Percentiles rank a stretch among this genome's conserved stretches.
Evolutionary conservation across 23 red algal species (phyloP).

Genomic region (Pyropia haitanensis): DNA sequence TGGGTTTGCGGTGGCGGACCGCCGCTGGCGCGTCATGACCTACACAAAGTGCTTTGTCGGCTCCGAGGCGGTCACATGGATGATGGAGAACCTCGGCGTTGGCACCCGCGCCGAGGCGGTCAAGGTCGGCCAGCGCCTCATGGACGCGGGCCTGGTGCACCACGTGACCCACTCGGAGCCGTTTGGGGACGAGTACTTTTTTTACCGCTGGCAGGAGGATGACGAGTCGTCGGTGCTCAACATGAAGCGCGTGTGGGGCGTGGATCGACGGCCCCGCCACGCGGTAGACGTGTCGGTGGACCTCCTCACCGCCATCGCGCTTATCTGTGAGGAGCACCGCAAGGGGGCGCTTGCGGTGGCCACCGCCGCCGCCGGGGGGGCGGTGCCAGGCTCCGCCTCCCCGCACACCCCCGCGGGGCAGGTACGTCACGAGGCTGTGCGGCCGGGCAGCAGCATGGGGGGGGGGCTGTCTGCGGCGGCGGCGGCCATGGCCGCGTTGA

Average conservation of each 20-base stretch:
- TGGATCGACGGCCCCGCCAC: constrained; percentile 32
- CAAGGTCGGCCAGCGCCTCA: constrained; percentile 65
- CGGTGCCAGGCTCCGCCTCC: too few relatives aligned
- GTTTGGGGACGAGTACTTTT: constrained; percentile 79
- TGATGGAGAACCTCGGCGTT: constrained; percentile 59
- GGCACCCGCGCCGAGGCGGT: constrained; percentile 43
- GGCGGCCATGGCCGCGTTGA: too few relatives aligned
- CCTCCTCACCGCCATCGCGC: constrained; percentile 76
- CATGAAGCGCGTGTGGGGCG: constrained; percentile 95
- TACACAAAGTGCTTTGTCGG: constrained; percentile 96
- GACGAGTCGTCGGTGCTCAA: constrained; percentile 93
- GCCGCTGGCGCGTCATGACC: constrained; percentile 66
- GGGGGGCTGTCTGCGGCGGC: too few relatives aligned
- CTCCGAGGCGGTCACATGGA: constrained; percentile 83
- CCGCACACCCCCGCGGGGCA: too few relatives aligned
- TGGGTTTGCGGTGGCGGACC: constrained; percentile 66
- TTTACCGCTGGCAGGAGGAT: constrained; percentile 97
- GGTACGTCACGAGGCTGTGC: too few relatives aligned
- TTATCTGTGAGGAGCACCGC: constrained; percentile 82
- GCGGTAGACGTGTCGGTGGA: constrained; percentile 75
- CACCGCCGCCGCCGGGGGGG: too few relatives aligned
- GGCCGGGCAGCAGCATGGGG: too few relatives aligned
- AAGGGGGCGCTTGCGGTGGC: constrained; percentile 20
- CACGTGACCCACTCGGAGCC: constrained; percentile 91
- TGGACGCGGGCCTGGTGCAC: constrained; percentile 86